Base-by-base conservation (phyloP, 441 rosid genomes). In the Omphalea diandra region DNA sequence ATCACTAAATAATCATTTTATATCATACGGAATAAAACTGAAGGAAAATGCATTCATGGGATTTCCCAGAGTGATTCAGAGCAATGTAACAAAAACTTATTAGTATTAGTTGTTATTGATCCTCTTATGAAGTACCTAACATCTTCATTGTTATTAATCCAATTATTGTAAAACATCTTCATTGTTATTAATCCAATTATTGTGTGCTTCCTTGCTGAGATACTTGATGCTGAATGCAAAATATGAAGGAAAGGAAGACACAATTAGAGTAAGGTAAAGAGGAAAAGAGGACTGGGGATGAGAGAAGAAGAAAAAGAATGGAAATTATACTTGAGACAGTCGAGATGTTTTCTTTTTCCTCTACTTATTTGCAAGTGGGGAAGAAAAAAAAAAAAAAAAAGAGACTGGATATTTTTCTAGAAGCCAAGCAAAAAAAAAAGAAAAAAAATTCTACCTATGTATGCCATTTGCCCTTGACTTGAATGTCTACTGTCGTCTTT, bases 311-410 rank as follows among this genome's bases (percentile, higher is more conserved):
- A 49, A 9, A 17, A 8, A 36, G 11, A 4, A 7, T 24, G n/a
- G 9, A 27, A 54, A 24, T 2, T 54, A 38, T 2, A 20, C n/a
- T 7, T 2, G 53, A 26, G 41, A 36, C 11, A 5, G 44, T 57
- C 17, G 2, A 24, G 26, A 20, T 50, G 36, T 61, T 29, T 6
- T 69, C 31, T 27, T 41, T 68, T 63, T 27, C 61, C 61, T 68
- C 8, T 31, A 35, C 24, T 65, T 40, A 61, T 65, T 35, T 60
- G 57, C 35, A 50, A 32, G 27, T 55, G 4, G 44, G 20, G n/a
- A 33, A 12, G 24, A 52, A 44, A 59, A 46, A 20, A 55, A 44
- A 27, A 33, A 12, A 27, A 52, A 44, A 59, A 46, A 20, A 55
- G 54, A 27, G 40, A 52, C 27, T 35, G 29, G 9, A 18, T 2